Conservation (phyloP, 345 rosid species). For the Combretum micranthum region DNA sequence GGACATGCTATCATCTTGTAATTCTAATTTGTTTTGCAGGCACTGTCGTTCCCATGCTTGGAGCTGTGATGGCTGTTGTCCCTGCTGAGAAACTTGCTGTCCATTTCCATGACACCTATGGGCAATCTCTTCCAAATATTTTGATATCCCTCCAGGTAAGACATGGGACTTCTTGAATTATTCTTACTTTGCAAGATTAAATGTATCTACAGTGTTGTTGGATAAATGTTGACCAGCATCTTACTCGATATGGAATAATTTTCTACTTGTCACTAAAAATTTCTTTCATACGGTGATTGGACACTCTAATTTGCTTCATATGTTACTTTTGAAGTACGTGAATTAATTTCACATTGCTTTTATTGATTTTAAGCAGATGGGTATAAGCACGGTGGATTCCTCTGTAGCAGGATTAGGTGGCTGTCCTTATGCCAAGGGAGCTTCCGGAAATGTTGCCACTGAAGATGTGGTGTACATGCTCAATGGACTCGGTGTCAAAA, state of each 20-base stretch:
- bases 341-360: not conserved
- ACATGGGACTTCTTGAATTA: not conserved
- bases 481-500: constrained; percentile 57
- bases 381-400: constrained; percentile 59
- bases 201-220: not conserved
- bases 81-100: constrained; percentile 64
- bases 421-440: constrained; percentile 80
- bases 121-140: constrained; percentile 74
- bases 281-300: too few relatives aligned
- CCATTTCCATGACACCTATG: constrained; percentile 84
- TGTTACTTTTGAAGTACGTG: too few relatives aligned
- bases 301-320: not conserved
- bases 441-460: constrained; percentile 69
- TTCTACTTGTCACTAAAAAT: too few relatives aligned
- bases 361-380: constrained; percentile 39
- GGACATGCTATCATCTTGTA: too few relatives aligned
- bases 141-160: constrained; percentile 63
- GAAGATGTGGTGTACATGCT: constrained; percentile 83
- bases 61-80: constrained; percentile 59
- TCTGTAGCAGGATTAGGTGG: constrained; percentile 70
- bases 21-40: constrained; percentile 25
- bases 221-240: not conserved
- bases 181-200: not conserved
- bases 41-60: constrained; percentile 60
- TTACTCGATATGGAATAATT: not conserved